Evolutionary conservation across 148 eudicot genomes (phyloP), one percentile per base, ranked within the genome.

Genomic region (Cornus suecica): DNA sequence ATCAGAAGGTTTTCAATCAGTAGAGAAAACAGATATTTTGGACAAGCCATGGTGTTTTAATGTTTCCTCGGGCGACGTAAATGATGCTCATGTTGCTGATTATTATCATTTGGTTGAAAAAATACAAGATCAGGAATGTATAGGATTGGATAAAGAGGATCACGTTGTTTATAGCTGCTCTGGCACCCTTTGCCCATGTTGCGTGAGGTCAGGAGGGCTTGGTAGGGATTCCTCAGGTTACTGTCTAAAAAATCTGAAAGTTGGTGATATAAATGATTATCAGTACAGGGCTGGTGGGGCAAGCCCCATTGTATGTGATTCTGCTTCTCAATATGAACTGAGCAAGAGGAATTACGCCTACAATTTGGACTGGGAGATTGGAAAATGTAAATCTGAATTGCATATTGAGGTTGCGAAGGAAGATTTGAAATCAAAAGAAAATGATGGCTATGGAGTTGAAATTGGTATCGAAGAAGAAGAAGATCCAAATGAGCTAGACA

Each of bases 31-130:
- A 34, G 65, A 68, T 63, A 66, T 61, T 56, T 60, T 79, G 63
- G 91, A 85, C 31, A 72, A 79, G 67, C 77, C 78, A 11, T 87
- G 86, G 83, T 80, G 79, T 70, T 75, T 77, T 63, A 68, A 25
- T 76, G 74, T 76, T 41, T 68, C 74, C 54, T 78, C 86, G 28
- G 85, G 84, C 58, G 32, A 63, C 13, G 52, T 76, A 28, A 78
- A 79, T 65, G 80, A 79, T 68, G 88, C 69, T 72, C 75, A 77
- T 70, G 78, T 82, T 20, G 81, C 83, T 74, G 84, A 82, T 70
- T 79, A 70, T 75, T 83, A 81, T 69, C 84, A 83, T 70, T 74
- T 84, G 63, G 82, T 79, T 16, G 81, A 70, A 58, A 66, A 77
- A 66, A 20, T 72, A 42, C 51, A 71, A 25, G 68, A 34, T 64